Conservation (phyloP, 2,329 filamentous ascomycete genomes). For the Fusarium sp. region DNA sequence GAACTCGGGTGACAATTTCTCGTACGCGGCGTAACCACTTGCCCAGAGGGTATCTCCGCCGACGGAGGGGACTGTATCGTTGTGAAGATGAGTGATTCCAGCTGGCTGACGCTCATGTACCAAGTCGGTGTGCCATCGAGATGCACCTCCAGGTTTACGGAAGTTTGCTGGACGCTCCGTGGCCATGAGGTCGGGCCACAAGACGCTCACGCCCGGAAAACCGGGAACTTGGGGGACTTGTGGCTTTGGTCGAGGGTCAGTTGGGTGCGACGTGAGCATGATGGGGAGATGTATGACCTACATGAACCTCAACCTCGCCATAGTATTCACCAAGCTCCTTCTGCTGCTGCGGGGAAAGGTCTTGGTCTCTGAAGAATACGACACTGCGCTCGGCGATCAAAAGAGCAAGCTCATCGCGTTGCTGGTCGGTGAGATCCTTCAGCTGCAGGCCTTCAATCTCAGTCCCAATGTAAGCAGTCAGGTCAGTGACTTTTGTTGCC, state of each 20-base stretch:
- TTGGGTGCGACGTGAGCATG: neutral
- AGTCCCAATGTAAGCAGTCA: slow-evolving; percentile 70
- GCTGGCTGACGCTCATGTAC: slow-evolving; percentile 77
- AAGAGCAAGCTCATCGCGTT: slow-evolving; percentile 69
- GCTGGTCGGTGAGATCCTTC: slow-evolving; percentile 66
- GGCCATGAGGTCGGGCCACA: slow-evolving; percentile 74
- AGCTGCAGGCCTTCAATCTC: slow-evolving; percentile 71
- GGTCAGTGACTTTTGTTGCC: slow-evolving; percentile 68
- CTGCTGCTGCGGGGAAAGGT: slow-evolving; percentile 69
- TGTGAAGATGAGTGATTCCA: slow-evolving; percentile 75
- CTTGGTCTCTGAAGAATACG: slow-evolving; percentile 73
- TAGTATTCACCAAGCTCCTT: slow-evolving; percentile 69
- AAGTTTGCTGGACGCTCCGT: slow-evolving; percentile 69
- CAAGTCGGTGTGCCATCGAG: slow-evolving; percentile 75
- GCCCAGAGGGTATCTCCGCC: slow-evolving; percentile 80
- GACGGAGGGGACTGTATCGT: slow-evolving; percentile 69
- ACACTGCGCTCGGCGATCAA: slow-evolving; percentile 71
- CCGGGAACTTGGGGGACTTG: slow-evolving; percentile 77
- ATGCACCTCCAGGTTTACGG: slow-evolving; percentile 72
- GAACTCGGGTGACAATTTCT: slow-evolving; percentile 76
- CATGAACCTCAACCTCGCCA: slow-evolving; percentile 74
- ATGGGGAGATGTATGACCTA: slow-evolving; percentile 48
- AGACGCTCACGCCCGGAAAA: slow-evolving; percentile 69
- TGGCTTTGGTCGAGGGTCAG: slow-evolving; percentile 55
- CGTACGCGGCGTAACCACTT: slow-evolving; percentile 74